These are phyloP conservation scores for Coemansia sp. DNA, from an alignment of 192 early-diverging fungal species.

Conservation along the genomic window DNA sequence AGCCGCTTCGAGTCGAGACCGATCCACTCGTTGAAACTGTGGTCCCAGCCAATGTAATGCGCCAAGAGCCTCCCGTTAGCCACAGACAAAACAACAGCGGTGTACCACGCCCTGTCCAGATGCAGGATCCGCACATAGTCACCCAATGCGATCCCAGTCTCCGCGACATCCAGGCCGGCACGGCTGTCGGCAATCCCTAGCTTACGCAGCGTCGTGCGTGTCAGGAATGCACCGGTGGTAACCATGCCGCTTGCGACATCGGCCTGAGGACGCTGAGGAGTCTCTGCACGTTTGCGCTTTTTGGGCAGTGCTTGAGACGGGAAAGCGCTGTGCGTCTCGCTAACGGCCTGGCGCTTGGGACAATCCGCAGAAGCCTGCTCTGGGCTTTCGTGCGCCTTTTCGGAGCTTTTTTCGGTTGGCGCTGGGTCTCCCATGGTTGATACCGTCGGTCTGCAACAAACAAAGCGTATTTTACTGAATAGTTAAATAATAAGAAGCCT, in stretches of 20 bases:
- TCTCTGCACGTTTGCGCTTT: background rate
- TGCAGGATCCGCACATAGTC: conserved; percentile 20
- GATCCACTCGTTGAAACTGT: conserved; percentile 48
- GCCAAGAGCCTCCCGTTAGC: conserved; percentile 25
- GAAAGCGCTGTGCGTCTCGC: background rate
- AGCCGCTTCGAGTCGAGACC: conserved; percentile 30
- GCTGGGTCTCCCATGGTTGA: too few relatives aligned
- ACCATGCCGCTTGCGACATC: conserved; percentile 8
- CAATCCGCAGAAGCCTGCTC: too few relatives aligned
- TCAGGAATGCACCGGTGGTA: conserved; percentile 52
- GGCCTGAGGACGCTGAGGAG: background rate
- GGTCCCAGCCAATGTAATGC: conserved; percentile 41
- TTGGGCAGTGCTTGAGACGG: background rate
- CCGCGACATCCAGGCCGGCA: conserved; percentile 4
- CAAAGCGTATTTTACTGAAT: too few relatives aligned
- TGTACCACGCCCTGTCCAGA: conserved; percentile 43
- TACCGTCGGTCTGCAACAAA: too few relatives aligned
- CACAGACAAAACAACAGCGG: conserved; percentile 18
- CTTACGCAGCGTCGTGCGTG: conserved; percentile 45
- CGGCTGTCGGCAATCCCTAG: conserved; percentile 20
- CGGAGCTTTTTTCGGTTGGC: background rate
- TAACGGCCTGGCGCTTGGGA: too few relatives aligned
- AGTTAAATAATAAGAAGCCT: too few relatives aligned
- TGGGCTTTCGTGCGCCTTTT: background rate
- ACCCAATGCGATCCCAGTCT: conserved; percentile 17